Evolutionary conservation across 192 early-diverging fungal species (phyloP).

Genomic region (Backusella tarrabulga): DNA sequence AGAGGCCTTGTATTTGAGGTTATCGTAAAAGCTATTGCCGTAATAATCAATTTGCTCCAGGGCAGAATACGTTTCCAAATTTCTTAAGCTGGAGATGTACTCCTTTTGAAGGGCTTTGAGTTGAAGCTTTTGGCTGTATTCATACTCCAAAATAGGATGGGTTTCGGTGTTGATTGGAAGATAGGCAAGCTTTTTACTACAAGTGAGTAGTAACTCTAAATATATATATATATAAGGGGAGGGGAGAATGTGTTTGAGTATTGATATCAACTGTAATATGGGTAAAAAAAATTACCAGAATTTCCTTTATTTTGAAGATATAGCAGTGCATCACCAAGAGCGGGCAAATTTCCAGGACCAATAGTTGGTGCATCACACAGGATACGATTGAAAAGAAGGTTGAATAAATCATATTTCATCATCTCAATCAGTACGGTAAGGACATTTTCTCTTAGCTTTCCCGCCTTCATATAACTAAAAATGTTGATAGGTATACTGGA

Average conservation of each 20-base stretch:
- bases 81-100: neutral
- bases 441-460: neutral
- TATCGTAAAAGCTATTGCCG: neutral
- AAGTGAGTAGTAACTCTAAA: neutral
- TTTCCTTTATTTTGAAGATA: constrained; percentile 11
- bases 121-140: neutral
- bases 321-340: neutral
- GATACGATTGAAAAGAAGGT: neutral
- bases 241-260: neutral
- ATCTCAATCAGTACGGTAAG: neutral
- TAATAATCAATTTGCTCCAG: neutral
- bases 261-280: neutral
- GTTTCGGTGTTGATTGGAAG: neutral
- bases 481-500: neutral
- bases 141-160: neutral
- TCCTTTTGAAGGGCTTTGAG: neutral
- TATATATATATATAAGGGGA: neutral
- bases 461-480: neutral
- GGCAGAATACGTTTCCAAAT: constrained; percentile 1
- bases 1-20: neutral
- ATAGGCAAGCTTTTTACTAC: constrained; percentile 6
- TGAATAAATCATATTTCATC: neutral
- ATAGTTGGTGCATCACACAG: neutral
- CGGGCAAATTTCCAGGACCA: neutral
- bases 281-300: neutral